Conservation (phyloP, 768 basidiomycete genomes). For the Rhizopogon salebrosus region DNA sequence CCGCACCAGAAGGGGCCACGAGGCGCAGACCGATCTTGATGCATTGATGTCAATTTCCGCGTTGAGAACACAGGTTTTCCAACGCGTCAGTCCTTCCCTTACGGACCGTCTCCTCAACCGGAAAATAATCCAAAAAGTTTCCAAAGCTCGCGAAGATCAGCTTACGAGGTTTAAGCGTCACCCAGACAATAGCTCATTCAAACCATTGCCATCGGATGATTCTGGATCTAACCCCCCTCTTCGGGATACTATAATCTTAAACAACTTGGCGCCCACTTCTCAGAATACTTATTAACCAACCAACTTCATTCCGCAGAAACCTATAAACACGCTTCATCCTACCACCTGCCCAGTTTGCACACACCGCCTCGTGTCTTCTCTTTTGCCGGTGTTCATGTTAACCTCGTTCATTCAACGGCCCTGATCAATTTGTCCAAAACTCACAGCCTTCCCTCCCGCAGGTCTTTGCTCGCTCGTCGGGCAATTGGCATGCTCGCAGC, state of each 20-base stretch:
- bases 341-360: conserved; percentile 30
- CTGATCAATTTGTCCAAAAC: conserved; percentile 33
- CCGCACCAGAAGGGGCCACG: conserved; percentile 14
- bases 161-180: conserved; percentile 11
- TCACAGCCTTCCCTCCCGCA: conserved; percentile 35
- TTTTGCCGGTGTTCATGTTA: conserved; percentile 42
- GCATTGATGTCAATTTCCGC: conserved; percentile 21
- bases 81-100: conserved; percentile 9
- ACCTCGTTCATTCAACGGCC: conserved; percentile 39
- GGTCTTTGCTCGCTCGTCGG: conserved; percentile 29
- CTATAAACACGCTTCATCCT: conserved; percentile 27
- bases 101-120: conserved; percentile 13
- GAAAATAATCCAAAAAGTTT: conserved; percentile 3
- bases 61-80: conserved; percentile 19
- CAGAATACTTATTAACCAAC: conserved; percentile 27
- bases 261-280: conserved; percentile 21
- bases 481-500: conserved; percentile 39
- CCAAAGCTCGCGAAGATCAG: conserved; percentile 22
- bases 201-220: background rate
- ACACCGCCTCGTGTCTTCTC: conserved; percentile 45
- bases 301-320: conserved; percentile 18
- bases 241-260: conserved; percentile 15
- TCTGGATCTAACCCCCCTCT: conserved; percentile 14
- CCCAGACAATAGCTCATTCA: conserved; percentile 10
- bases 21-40: conserved; percentile 12